Percentiles rank a stretch among this genome's conserved stretches.
Evolutionary conservation across 805 yeast genomes (phyloP).

Genomic region (Saturnispora besseyi): DNA sequence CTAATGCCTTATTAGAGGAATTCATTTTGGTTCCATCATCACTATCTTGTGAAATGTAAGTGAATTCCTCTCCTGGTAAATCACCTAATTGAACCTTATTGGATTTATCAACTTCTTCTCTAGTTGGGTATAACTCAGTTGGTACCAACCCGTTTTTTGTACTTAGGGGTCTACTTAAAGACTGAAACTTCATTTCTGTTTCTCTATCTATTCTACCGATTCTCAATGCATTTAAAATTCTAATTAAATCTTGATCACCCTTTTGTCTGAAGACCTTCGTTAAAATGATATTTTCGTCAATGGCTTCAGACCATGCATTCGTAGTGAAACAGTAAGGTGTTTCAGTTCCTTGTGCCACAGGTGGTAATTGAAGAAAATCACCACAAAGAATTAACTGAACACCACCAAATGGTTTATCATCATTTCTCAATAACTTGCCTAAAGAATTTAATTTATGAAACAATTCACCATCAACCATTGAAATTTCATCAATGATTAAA

Average conservation of each 20-base stretch:
- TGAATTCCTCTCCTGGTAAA: conserved; percentile 38
- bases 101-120: conserved; percentile 75
- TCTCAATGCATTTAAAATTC: conserved; percentile 74
- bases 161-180: conserved; percentile 46
- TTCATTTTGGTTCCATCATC: conserved; percentile 10
- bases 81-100: conserved; percentile 44
- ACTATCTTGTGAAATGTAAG: conserved; percentile 39
- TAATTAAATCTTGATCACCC: conserved; percentile 67
- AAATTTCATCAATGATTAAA: conserved; percentile 82
- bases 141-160: conserved; percentile 77
- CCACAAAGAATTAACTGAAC: conserved; percentile 85
- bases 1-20: conserved; percentile 18
- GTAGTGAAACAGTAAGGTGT: conserved; percentile 68
- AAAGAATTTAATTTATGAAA: conserved; percentile 66
- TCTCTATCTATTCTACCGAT: conserved; percentile 51
- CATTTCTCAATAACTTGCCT: conserved; percentile 47
- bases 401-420: conserved; percentile 77
- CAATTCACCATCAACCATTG: conserved; percentile 81
- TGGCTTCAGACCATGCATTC: conserved; percentile 53
- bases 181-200: conserved; percentile 39
- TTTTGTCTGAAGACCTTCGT: conserved; percentile 81
- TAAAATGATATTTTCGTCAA: conserved; percentile 59
- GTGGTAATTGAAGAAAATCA: conserved; percentile 95
- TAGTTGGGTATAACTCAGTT: conserved; percentile 81
- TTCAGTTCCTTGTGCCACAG: conserved; percentile 45